Evolutionary conservation across 225 moss, liverwort and hornwort genomes (phyloP).

Genomic region (Antitrichia curtipendula): DNA sequence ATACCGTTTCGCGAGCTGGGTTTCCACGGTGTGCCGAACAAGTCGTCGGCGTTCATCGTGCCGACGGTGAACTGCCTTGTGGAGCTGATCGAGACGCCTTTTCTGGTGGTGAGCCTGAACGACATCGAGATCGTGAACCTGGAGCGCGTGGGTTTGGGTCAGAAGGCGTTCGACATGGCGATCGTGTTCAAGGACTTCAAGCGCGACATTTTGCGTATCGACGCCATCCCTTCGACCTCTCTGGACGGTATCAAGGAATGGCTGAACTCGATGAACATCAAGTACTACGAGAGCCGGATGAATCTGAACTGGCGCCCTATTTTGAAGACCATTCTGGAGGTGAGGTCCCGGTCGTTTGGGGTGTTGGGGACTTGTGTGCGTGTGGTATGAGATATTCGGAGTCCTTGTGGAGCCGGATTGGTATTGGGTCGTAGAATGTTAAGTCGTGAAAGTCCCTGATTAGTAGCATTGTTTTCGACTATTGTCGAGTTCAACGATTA

Average conservation of each 20-base stretch:
- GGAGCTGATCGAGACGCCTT: constrained; percentile 90
- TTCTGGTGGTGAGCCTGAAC: constrained; percentile 88
- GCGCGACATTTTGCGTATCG: constrained; percentile 86
- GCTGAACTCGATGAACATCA: constrained; percentile 99
- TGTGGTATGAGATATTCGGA: rapidly evolving
- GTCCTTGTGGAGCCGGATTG: too few relatives aligned
- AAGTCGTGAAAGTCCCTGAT: too few relatives aligned
- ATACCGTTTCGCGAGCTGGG: constrained; percentile 95
- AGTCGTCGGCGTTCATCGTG: constrained; percentile 96
- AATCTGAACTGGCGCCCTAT: constrained; percentile 99
- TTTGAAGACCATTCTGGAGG: constrained; percentile 89
- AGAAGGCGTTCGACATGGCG: constrained; percentile 99
- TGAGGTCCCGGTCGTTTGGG: not conserved
- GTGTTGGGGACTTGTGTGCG: not conserved
- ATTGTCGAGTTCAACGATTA: not conserved
- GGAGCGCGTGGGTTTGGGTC: constrained; percentile 93
- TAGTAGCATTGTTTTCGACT: not conserved
- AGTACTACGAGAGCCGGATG: constrained; percentile 99
- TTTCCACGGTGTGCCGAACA: constrained; percentile 97
- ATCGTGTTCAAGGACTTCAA: constrained; percentile 99
- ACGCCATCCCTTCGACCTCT: constrained; percentile 87
- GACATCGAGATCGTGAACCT: constrained; percentile 98
- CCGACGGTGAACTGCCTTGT: constrained; percentile 95
- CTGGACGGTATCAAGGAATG: constrained; percentile 98
- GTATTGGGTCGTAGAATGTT: not conserved